These are phyloP conservation scores for Lignosus rhinocerotis DNA, from an alignment of 1,284 basidiomycete species.

Conservation along the genomic window DNA sequence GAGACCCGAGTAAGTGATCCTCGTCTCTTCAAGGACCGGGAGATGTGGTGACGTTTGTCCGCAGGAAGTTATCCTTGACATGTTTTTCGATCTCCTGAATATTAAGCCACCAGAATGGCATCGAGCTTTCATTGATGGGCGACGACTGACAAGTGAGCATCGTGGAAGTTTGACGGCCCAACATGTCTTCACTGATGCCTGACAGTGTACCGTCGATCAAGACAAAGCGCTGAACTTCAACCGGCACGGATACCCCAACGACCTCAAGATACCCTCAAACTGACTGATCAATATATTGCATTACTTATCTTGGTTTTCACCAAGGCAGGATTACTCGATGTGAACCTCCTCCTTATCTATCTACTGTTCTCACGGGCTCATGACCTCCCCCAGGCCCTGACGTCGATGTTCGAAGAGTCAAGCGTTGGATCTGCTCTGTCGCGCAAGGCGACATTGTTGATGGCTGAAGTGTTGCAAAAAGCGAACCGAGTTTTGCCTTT, in stretches of 20 bases:
- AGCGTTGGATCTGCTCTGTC: constrained; percentile 69
- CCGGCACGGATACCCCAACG: constrained; percentile 41
- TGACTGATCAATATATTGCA: constrained; percentile 93
- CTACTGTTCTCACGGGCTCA: background rate
- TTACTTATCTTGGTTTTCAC: constrained; percentile 87
- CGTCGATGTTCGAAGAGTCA: constrained; percentile 79
- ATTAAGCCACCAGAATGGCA: constrained; percentile 91
- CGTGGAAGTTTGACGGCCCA: background rate
- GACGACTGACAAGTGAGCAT: constrained; percentile 77
- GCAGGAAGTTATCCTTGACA: constrained; percentile 89
- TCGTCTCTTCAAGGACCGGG: background rate
- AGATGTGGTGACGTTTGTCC: background rate
- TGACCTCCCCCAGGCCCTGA: constrained; percentile 62
- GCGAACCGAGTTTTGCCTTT: constrained; percentile 89
- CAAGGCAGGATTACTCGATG: constrained; percentile 87
- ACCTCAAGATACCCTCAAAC: constrained; percentile 64
- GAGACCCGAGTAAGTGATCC: constrained; percentile 71
- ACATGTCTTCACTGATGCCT: background rate
- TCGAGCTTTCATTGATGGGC: constrained; percentile 85
- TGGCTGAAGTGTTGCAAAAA: constrained; percentile 89
- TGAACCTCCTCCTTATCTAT: constrained; percentile 37
- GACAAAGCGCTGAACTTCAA: constrained; percentile 41
- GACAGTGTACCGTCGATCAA: constrained; percentile 69
- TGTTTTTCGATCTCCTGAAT: constrained; percentile 93
- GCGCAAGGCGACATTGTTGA: constrained; percentile 88